Evolutionary conservation across 495 filamentous ascomycete species (phyloP), one percentile per base, ranked within the genome.

Genomic region (Neurospora sp.): DNA sequence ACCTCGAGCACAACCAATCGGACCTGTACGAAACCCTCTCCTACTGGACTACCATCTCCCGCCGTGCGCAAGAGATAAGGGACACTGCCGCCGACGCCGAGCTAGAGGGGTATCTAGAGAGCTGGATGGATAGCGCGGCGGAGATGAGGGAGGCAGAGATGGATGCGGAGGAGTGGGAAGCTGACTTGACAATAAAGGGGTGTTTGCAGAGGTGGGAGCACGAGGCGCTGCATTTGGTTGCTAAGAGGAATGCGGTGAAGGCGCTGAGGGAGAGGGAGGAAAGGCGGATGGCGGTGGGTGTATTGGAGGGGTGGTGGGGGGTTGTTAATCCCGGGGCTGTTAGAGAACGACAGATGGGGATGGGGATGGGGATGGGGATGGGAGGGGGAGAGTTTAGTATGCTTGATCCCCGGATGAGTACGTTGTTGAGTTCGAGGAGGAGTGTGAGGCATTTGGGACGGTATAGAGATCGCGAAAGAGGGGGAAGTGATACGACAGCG

Each of bases 151-250:
- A 77, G 59, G 45, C 45, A 59, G 69, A 74, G 47, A 53, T 53
- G 45, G 78, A 79, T 12, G 80, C 80, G 14, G 35, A 73, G 35
- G 73, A 82, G 39, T 76, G 73, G 42, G 80, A 80, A 70, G 69
- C 69, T 0, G 76, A 76, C 20, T 61, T 74, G 35, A 76, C 69
- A 3, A 71, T 75, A 3, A 69, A 38, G 8, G 31, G 39, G 4
- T 76, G 73, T 45, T 75, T 73, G 74, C 71, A 74, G 31, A 68
- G 37, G 10, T 81, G 79, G 79, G 80, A 80, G 45, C 78, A 78
- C n/a, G 74, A 82, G 41, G 68, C 68, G 3, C 71, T 82, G 4
- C 79, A 81, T 71, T 44, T 74, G 8, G 65, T 71, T n/a, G 71
- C 75, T 31, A 73, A 71, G 22, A 69, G 71, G 10, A 73, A 73